Evolutionary conservation across 768 basidiomycete species (phyloP).

Genomic region (Mycena amicta): DNA sequence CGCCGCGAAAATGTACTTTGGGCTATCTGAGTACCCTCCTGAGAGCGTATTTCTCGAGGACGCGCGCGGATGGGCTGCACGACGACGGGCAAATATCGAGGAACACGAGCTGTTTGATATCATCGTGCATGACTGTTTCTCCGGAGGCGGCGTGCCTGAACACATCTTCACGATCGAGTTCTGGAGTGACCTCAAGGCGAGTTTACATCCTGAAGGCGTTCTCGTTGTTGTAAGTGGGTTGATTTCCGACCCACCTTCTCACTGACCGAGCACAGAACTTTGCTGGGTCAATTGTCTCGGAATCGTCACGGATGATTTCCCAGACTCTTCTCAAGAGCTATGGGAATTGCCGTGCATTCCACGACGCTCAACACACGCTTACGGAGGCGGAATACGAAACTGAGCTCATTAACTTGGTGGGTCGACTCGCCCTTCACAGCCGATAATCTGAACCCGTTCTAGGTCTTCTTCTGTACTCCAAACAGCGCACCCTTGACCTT

Average conservation of each 20-base stretch:
- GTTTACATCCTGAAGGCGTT: conserved; percentile 72
- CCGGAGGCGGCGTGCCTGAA: conserved; percentile 87
- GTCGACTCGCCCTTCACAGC: too few species aligned
- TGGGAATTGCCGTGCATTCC: conserved; percentile 79
- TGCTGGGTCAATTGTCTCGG: conserved; percentile 68
- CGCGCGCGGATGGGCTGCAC: conserved; percentile 69
- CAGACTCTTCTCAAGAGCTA: conserved; percentile 74
- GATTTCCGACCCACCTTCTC: background rate
- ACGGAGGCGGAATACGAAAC: conserved; percentile 48
- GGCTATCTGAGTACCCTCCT: conserved; percentile 64
- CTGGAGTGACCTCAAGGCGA: conserved; percentile 67
- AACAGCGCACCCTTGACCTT: conserved; percentile 58
- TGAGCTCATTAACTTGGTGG: conserved; percentile 75
- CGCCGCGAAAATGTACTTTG: conserved; percentile 80
- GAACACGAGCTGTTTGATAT: conserved; percentile 56
- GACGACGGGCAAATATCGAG: conserved; percentile 34
- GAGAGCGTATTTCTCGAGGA: conserved; percentile 74
- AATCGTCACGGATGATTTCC: conserved; percentile 65
- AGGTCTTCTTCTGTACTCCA: conserved; percentile 83
- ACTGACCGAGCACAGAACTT: conserved; percentile 63
- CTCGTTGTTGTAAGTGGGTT: conserved; percentile 71
- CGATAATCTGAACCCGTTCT: too few species aligned
- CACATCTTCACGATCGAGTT: conserved; percentile 86
- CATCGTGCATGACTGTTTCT: conserved; percentile 91
- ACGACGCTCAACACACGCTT: conserved; percentile 58